Conservation (phyloP, 2,329 filamentous ascomycete species). For the Ophiostoma sp. region DNA sequence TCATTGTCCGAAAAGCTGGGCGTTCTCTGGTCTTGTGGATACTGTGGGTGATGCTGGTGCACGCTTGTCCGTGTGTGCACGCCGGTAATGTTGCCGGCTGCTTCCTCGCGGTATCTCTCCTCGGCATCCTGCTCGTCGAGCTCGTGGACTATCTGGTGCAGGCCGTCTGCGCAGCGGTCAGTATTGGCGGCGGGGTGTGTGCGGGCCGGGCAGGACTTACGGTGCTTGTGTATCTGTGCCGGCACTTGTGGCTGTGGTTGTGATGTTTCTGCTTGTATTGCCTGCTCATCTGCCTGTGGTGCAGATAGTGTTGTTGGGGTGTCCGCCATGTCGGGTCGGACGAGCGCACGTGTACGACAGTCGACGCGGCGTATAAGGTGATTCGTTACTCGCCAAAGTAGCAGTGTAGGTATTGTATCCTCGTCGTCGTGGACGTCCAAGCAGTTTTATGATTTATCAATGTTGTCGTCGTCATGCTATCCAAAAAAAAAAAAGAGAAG, state of each 20-base stretch:
- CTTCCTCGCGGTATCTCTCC: conserved; percentile 25
- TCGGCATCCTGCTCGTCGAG: conserved; percentile 25
- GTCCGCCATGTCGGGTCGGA: conserved; percentile 15
- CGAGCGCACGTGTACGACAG: neutral
- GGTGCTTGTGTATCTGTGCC: neutral
- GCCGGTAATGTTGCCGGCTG: conserved; percentile 21
- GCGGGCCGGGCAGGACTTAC: neutral
- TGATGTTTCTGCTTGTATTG: neutral
- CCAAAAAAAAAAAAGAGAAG: neutral
- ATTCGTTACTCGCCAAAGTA: neutral
- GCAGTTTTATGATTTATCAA: too few relatives aligned
- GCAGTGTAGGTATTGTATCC: neutral
- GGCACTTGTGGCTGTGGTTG: neutral
- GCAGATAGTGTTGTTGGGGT: conserved; percentile 11
- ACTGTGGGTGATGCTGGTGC: neutral
- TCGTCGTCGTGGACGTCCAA: neutral
- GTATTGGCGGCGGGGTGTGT: neutral
- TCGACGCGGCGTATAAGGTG: neutral
- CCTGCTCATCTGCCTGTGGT: conserved; percentile 7
- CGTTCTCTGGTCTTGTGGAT: conserved; percentile 23
- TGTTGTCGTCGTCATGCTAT: neutral
- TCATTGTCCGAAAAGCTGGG: conserved; percentile 25
- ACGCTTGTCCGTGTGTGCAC: neutral
- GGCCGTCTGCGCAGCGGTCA: conserved; percentile 15
- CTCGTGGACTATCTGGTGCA: conserved; percentile 19